Evolutionary conservation across 2,329 filamentous ascomycete species (phyloP).

Genomic region (Sclerotinia nivalis): DNA sequence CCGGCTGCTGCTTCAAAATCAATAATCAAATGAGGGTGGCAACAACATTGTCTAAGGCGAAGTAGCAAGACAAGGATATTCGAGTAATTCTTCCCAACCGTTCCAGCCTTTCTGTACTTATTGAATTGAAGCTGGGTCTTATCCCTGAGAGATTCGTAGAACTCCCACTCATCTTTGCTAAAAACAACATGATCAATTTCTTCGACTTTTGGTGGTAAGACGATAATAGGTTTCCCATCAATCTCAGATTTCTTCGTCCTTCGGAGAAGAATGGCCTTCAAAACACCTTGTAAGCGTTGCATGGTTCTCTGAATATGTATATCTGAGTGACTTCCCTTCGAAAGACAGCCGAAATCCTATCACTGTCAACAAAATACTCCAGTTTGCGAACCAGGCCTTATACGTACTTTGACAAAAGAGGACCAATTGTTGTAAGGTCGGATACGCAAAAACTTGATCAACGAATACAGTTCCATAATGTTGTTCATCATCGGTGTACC

Average conservation of each 20-base stretch:
- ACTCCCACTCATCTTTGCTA: constrained; percentile 60
- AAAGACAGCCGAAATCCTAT: constrained; percentile 37
- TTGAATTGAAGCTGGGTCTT: constrained; percentile 72
- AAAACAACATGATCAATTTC: constrained; percentile 65
- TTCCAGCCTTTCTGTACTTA: constrained; percentile 69
- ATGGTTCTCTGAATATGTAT: constrained; percentile 53
- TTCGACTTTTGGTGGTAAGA: constrained; percentile 65
- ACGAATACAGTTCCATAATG: constrained; percentile 73
- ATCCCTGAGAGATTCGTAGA: constrained; percentile 67
- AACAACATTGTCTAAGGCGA: constrained; percentile 78
- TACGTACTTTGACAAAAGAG: constrained; percentile 58
- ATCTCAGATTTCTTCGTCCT: constrained; percentile 78
- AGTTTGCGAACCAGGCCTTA: constrained; percentile 27
- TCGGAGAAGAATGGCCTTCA: constrained; percentile 79
- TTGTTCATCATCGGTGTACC: constrained; percentile 90
- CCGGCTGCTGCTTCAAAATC: constrained; percentile 54
- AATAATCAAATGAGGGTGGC: constrained; percentile 70
- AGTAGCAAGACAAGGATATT: constrained; percentile 78
- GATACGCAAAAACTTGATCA: constrained; percentile 76
- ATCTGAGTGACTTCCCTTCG: constrained; percentile 31
- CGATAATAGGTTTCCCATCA: constrained; percentile 75
- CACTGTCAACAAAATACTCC: constrained; percentile 17
- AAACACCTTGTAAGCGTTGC: constrained; percentile 68
- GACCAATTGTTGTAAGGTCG: constrained; percentile 68
- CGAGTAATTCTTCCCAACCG: constrained; percentile 72